A percentile compares a stretch with the other conserved stretches of the same genome.
Evolutionary conservation across 2,329 filamentous ascomycete genomes (phyloP).

Genomic region (Colletotrichum gloeosporioides): DNA sequence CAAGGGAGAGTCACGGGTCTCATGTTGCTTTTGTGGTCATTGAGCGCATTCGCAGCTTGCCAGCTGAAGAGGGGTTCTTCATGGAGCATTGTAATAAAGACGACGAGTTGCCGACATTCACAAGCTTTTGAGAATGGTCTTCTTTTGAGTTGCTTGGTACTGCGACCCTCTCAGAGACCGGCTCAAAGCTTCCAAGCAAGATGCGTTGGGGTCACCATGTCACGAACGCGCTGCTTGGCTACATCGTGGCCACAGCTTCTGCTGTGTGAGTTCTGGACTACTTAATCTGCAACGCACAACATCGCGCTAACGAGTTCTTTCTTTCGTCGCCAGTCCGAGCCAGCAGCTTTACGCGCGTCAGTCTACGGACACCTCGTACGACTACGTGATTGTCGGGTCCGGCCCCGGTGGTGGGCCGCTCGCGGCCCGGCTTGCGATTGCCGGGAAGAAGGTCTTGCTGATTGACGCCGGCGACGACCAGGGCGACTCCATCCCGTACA

Average conservation of each 20-base stretch:
- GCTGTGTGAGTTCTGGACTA: constrained; percentile 1
- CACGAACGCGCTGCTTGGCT: constrained; percentile 10
- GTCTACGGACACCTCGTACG: constrained; percentile 40
- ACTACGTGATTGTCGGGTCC: constrained; percentile 65
- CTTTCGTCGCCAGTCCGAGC: neutral
- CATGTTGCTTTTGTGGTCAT: neutral
- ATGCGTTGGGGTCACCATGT: constrained; percentile 2
- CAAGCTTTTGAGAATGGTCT: neutral
- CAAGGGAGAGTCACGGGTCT: neutral
- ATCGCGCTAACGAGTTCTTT: neutral
- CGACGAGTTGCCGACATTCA: neutral
- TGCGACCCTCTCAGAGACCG: neutral
- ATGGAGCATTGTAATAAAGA: neutral
- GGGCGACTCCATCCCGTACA: constrained; percentile 34
- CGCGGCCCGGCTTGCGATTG: constrained; percentile 59
- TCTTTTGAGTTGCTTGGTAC: neutral
- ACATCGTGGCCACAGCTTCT: constrained; percentile 2
- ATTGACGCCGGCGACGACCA: constrained; percentile 65
- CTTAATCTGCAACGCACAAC: neutral
- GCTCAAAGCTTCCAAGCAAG: neutral
- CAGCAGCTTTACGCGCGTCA: neutral
- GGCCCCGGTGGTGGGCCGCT: constrained; percentile 61
- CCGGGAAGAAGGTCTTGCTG: constrained; percentile 61
- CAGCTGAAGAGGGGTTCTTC: neutral
- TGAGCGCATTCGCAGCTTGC: neutral